Base-by-base conservation (phyloP, 306 rosid genomes). In the Prinsepia uniflora region DNA sequence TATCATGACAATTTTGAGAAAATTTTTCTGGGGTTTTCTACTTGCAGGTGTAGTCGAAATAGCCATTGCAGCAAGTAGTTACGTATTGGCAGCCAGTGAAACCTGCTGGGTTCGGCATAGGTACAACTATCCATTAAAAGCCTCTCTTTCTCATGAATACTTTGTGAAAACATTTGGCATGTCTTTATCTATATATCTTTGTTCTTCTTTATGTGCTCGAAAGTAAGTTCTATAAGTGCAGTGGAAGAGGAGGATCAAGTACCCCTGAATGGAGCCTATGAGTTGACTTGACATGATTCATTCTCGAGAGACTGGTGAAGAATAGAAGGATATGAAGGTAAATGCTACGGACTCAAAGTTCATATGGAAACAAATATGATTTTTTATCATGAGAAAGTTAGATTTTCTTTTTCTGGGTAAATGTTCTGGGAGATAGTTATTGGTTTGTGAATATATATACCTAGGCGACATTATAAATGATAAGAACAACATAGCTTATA, bases 101-200 rank as follows among this genome's bases (percentile, higher is more conserved):
- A 91, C 61, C 76, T 94, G 91, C 86, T 94, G 99, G 99, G 41
- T 91, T 71, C 91, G 99, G 99, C 97, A 91, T 56, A 94, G 97
- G 99, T 91, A 89, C 30, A 22, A 65, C 67, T 13, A 52, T 60
- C 17, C 30, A 5, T n/a, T 65, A 57, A 56, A 53, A 60, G 50
- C 58, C 43, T 44, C 67, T 36, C 11, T 70, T 53, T 70, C 18
- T 60, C 69, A 30, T 34, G n/a, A 20, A 55, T 72, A 45, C 47
- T 72, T 66, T 54, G 9, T 78, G 1, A 65, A 76, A 94, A 97
- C 90, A 76, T 89, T 63, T 94, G 99, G 99, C 99, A 94, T 78
- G 63, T 75, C 66, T 73, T 92, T 22, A 89, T 94, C 74, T 91
- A 94, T 70, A 86, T 86, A 41, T 87, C 99, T 53, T 94, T 97